These are phyloP conservation scores for Vigna reflexopilosa DNA, from an alignment of 306 rosid genomes.

Conservation along the genomic window DNA sequence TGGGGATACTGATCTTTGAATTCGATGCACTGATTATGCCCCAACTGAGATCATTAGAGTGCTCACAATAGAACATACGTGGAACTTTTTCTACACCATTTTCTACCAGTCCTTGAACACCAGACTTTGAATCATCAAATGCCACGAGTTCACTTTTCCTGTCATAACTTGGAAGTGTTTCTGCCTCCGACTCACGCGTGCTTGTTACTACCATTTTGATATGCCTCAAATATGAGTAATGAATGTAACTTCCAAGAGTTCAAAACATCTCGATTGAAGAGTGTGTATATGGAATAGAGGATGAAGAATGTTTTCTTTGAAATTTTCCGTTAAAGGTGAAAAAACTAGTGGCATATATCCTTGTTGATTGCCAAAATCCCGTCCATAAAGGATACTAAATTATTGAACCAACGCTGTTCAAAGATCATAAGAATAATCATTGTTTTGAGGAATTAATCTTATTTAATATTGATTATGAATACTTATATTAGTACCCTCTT, in stretches of 20 bases:
- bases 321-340: not conserved
- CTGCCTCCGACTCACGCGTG: not conserved
- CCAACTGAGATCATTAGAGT: not conserved
- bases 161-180: constrained; percentile 23
- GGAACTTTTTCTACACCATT: constrained; percentile 39
- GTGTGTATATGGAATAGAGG: not conserved
- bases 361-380: too few species aligned
- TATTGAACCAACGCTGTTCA: too few species aligned
- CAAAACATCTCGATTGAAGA: constrained; percentile 16
- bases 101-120: constrained; percentile 40
- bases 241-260: not conserved
- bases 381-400: too few species aligned
- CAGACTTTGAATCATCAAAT: constrained; percentile 42
- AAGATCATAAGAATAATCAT: not conserved
- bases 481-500: not conserved
- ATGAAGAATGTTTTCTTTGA: not conserved
- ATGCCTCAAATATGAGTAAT: not conserved
- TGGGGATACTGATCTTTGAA: constrained; percentile 46
- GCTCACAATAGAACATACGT: constrained; percentile 37
- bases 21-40: constrained; percentile 3
- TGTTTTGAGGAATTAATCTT: not conserved
- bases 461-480: not conserved
- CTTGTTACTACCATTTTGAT: constrained; percentile 19
- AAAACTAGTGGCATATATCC: too few species aligned
- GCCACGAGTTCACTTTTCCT: constrained; percentile 26